Evolutionary conservation across 139 green algal genomes (phyloP).

Genomic region (Auxenochlorella pyrenoidosa): DNA sequence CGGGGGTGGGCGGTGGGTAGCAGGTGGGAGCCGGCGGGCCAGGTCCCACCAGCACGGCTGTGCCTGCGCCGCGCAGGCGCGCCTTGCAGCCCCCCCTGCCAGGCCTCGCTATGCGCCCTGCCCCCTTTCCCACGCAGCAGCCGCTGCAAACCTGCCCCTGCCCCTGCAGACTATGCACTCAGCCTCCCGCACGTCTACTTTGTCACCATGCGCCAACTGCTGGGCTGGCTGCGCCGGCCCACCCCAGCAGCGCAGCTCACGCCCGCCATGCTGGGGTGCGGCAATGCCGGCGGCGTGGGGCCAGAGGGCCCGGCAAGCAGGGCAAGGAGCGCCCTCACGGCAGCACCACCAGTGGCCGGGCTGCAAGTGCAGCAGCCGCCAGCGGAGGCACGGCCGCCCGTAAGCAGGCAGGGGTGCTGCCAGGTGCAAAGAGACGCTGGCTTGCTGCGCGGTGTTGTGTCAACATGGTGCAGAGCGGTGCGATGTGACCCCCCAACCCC

Average conservation of each 20-base stretch:
- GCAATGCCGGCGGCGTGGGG: neutral
- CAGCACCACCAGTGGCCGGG: too few relatives aligned
- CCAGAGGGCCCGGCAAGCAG: too few relatives aligned
- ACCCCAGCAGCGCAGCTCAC: neutral
- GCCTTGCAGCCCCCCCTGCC: neutral
- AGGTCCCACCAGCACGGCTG: too few relatives aligned
- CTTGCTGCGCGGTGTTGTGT: too few relatives aligned
- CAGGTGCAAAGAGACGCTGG: too few relatives aligned
- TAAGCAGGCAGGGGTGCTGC: too few relatives aligned
- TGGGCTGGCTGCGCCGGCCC: neutral
- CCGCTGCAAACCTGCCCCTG: neutral
- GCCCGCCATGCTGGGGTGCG: neutral
- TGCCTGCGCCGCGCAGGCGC: neutral
- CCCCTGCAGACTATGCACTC: conserved; percentile 1
- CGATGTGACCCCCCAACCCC: too few relatives aligned
- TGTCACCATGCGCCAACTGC: neutral
- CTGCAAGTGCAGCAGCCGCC: neutral
- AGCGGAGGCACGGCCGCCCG: too few relatives aligned
- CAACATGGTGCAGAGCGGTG: too few relatives aligned
- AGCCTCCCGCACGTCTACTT: neutral
- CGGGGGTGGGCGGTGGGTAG: neutral
- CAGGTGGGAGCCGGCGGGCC: neutral
- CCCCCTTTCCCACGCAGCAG: neutral
- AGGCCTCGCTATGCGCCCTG: neutral
- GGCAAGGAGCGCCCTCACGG: too few relatives aligned